Percentiles rank a stretch among this genome's conserved stretches.
phyloP scores from a whole-genome alignment of 176 grass and related monocot genomes.

The Pharus latifolius region DNA sequence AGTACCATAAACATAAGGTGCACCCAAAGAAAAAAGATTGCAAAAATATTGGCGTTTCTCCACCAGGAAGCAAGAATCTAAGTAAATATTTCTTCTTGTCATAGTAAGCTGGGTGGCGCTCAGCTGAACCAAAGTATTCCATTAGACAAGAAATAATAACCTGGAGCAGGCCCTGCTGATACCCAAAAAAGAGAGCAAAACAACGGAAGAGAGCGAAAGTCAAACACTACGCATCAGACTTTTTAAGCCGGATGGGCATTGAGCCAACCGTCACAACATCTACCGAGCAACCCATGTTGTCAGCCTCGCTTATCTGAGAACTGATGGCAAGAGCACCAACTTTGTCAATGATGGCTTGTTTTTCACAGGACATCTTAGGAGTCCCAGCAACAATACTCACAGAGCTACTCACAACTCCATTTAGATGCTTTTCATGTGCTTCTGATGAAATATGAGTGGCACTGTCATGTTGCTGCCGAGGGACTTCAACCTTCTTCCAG shows the following conservation, averaged over 20 bases:
- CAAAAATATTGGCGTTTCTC: slow-evolving; percentile 2
- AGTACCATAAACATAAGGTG: no score
- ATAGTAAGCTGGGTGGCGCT: background rate
- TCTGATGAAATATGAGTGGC: background rate
- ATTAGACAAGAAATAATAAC: background rate
- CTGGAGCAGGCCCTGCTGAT: background rate
- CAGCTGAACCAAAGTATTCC: background rate
- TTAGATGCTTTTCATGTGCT: background rate
- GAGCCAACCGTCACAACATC: slow-evolving; percentile 65
- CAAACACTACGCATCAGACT: slow-evolving; percentile 16
- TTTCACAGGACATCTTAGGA: background rate
- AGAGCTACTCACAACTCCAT: background rate
- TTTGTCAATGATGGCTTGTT: background rate
- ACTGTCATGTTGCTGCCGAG: background rate
- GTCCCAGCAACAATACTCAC: background rate
- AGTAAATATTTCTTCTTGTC: background rate
- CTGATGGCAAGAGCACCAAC: slow-evolving; percentile 35
- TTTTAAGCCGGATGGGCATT: slow-evolving; percentile 48
- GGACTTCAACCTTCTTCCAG: slow-evolving; percentile 49
- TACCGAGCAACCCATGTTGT: background rate
- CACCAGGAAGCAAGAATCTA: slow-evolving; percentile 14
- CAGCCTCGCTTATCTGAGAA: background rate
- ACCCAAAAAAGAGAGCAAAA: background rate
- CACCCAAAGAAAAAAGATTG: slow-evolving; percentile 1
- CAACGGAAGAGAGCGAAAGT: background rate